Evolutionary conservation across 495 filamentous ascomycete species (phyloP).

Genomic region (Podospora anserina): DNA sequence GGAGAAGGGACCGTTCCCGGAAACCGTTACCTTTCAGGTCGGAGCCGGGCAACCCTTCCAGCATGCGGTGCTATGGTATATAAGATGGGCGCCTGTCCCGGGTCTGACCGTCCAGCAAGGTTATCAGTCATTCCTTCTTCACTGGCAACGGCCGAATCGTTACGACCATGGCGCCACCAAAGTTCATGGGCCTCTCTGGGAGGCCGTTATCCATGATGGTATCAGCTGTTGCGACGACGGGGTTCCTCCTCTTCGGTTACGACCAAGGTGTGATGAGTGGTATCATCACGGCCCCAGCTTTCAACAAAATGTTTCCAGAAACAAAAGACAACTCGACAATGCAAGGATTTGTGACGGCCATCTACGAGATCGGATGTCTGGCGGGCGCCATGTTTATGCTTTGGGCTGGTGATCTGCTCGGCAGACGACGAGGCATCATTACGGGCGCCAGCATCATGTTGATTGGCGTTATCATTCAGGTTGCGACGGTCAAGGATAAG

Average conservation of each 20-base stretch:
- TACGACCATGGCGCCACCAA: constrained; percentile 41
- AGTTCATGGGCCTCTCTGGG: constrained; percentile 62
- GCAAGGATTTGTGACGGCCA: constrained; percentile 78
- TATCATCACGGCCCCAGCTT: constrained; percentile 70
- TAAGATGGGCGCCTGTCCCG: not conserved
- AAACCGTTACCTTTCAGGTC: not conserved
- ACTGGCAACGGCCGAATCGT: not conserved
- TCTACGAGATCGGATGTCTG: constrained; percentile 80
- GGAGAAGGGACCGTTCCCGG: not conserved
- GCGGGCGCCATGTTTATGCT: constrained; percentile 70
- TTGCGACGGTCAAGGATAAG: constrained; percentile 47
- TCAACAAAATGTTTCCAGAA: constrained; percentile 67
- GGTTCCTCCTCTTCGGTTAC: constrained; percentile 73
- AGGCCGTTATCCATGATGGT: constrained; percentile 60
- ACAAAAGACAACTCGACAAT: constrained; percentile 64
- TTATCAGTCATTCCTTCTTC: not conserved
- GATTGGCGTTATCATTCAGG: constrained; percentile 67
- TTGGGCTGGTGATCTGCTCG: constrained; percentile 63
- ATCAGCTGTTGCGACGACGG: constrained; percentile 66
- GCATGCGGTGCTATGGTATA: not conserved
- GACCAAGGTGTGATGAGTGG: constrained; percentile 72
- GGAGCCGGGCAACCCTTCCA: not conserved
- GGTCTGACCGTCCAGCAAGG: not conserved
- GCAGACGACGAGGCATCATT: constrained; percentile 56
- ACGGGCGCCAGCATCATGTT: constrained; percentile 69